A percentile compares a stretch with the other conserved stretches of the same genome.
phyloP scores from a whole-genome alignment of 2,329 filamentous ascomycete species.

The Cordyceps pruinosa region DNA sequence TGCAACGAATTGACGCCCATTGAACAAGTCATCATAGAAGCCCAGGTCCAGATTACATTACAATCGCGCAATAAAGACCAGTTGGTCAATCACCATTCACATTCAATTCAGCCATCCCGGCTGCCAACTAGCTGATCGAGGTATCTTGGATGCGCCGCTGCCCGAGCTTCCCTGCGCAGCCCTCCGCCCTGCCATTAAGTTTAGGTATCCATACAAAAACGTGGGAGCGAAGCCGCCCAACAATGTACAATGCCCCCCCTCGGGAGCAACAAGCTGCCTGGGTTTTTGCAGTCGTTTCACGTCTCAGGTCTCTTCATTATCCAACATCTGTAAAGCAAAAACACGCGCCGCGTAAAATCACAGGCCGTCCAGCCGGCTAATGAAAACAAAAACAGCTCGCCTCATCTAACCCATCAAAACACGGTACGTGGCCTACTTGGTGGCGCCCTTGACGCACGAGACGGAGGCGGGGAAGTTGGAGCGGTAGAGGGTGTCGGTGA shows the following conservation, averaged over 20 bases:
- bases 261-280: neutral
- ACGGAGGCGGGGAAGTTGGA: neutral
- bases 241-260: neutral
- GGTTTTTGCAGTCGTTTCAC: neutral
- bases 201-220: too few relatives aligned
- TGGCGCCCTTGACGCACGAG: neutral
- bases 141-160: conserved; percentile 27
- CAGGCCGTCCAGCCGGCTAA: neutral
- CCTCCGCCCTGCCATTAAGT: neutral
- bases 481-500: conserved; percentile 36
- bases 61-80: too few relatives aligned
- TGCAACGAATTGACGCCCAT: neutral
- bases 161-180: conserved; percentile 14
- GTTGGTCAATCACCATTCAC: conserved; percentile 12
- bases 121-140: conserved; percentile 19
- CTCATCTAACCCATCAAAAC: neutral
- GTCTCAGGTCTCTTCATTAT: neutral
- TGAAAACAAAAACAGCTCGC: neutral
- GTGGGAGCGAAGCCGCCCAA: neutral
- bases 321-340: conserved; percentile 5
- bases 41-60: too few relatives aligned
- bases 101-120: conserved; percentile 8
- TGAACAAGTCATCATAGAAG: too few relatives aligned
- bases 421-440: neutral
- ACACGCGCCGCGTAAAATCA: neutral